A percentile compares a stretch with the other conserved stretches of the same genome.
Evolutionary conservation across 306 rosid species (phyloP).

Genomic region (Prunus fruticosa): DNA sequence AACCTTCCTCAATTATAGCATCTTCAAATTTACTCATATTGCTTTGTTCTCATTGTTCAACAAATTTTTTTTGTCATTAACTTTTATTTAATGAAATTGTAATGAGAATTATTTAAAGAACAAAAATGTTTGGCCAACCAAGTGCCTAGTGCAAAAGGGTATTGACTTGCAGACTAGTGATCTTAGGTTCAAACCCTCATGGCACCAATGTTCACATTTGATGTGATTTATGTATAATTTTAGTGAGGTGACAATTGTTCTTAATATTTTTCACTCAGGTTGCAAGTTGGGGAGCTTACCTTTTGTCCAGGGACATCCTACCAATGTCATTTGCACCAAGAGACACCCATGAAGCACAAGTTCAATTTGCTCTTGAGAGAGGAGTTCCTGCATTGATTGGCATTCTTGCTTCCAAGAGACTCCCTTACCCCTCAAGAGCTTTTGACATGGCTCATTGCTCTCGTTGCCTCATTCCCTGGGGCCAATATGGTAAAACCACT

Average conservation of each 20-base stretch:
- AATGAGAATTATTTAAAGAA: not conserved
- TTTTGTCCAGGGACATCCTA: conserved; percentile 70
- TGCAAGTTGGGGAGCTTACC: conserved; percentile 96
- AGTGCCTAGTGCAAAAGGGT: no score
- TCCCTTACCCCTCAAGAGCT: conserved; percentile 94
- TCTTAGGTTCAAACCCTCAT: no score
- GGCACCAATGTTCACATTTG: not conserved
- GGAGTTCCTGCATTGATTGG: conserved; percentile 97
- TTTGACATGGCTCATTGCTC: conserved; percentile 99
- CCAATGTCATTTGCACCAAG: conserved; percentile 92
- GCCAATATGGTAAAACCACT: conserved; percentile 48
- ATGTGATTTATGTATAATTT: not conserved
- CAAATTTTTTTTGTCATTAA: not conserved
- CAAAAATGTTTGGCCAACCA: no score
- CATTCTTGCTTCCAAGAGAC: conserved; percentile 77
- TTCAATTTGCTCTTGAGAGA: conserved; percentile 93
- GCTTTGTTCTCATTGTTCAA: not conserved
- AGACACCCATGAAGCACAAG: conserved; percentile 91
- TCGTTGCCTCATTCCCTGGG: conserved; percentile 99
- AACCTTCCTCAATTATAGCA: not conserved
- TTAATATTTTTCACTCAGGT: conserved; percentile 42
- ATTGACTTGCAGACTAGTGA: no score
- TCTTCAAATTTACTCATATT: not conserved
- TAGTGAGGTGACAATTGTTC: not conserved
- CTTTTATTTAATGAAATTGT: not conserved